A percentile compares a stretch with the other conserved stretches of the same genome.
Evolutionary conservation across 2,329 filamentous ascomycete genomes (phyloP).

Genomic region (Colletotrichum aenigma): DNA sequence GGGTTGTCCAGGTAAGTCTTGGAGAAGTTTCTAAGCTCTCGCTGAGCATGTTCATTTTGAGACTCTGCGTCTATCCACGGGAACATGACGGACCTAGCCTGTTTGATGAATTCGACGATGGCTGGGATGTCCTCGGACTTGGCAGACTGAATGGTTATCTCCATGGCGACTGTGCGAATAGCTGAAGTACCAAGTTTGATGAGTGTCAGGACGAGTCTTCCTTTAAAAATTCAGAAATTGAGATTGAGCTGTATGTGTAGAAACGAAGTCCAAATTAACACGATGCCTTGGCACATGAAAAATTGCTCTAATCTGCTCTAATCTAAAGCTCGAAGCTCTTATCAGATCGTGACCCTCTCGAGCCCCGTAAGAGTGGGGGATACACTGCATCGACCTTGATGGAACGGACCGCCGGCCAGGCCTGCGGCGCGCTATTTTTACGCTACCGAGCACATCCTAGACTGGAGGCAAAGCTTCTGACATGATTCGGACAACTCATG

Average conservation of each 20-base stretch:
- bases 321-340: background rate
- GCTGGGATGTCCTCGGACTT: slow-evolving; percentile 23
- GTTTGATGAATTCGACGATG: slow-evolving; percentile 25
- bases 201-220: accelerated
- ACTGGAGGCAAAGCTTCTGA: background rate
- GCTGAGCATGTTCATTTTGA: slow-evolving; percentile 14
- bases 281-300: background rate
- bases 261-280: background rate
- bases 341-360: background rate
- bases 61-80: slow-evolving; percentile 26
- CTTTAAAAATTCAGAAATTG: accelerated
- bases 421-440: background rate
- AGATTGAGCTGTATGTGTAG: background rate
- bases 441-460: background rate
- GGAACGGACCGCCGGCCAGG: background rate
- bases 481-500: background rate
- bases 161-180: background rate
- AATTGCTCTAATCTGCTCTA: background rate
- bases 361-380: background rate
- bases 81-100: slow-evolving; percentile 30
- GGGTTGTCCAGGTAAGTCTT: slow-evolving; percentile 25
- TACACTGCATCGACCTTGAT: background rate
- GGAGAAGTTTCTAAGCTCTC: slow-evolving; percentile 24
- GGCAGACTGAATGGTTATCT: slow-evolving; percentile 18
- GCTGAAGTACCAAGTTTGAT: background rate